These are phyloP conservation scores for Xanthoparmelia taractica DNA, from an alignment of 495 filamentous ascomycete genomes.

Conservation along the genomic window DNA sequence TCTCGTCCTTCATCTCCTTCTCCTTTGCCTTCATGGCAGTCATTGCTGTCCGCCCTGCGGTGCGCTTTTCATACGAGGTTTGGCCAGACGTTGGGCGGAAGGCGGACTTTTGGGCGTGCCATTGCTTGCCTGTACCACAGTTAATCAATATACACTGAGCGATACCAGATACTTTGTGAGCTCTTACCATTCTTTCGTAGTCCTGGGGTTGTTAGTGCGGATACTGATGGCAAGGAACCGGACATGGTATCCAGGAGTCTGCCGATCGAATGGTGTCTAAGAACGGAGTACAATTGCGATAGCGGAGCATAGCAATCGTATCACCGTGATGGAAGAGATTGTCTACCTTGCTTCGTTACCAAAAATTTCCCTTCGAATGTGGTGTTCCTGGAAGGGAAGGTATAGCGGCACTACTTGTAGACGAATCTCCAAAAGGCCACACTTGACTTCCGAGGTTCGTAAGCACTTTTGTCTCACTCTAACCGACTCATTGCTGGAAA, in stretches of 20 bases:
- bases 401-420: background rate
- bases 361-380: too few species aligned
- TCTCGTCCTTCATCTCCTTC: constrained; percentile 92
- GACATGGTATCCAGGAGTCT: background rate
- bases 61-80: constrained; percentile 69
- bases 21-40: constrained; percentile 78
- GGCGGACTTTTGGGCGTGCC: constrained; percentile 73
- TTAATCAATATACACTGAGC: constrained; percentile 4
- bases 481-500: too few species aligned
- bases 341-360: too few species aligned
- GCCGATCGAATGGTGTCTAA: background rate
- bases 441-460: too few species aligned
- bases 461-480: background rate
- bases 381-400: background rate
- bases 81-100: constrained; percentile 76
- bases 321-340: too few species aligned
- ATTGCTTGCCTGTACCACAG: constrained; percentile 72
- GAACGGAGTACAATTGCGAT: background rate
- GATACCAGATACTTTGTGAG: background rate
- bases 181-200: constrained; percentile 57
- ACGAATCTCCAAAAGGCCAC: too few species aligned
- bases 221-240: background rate
- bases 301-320: background rate
- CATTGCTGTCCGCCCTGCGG: constrained; percentile 53
- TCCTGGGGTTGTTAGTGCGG: constrained; percentile 34